A percentile compares a stretch with the other conserved stretches of the same genome.
Conservation (phyloP, 75 land plant species). For the Azolla pinnata region DNA sequence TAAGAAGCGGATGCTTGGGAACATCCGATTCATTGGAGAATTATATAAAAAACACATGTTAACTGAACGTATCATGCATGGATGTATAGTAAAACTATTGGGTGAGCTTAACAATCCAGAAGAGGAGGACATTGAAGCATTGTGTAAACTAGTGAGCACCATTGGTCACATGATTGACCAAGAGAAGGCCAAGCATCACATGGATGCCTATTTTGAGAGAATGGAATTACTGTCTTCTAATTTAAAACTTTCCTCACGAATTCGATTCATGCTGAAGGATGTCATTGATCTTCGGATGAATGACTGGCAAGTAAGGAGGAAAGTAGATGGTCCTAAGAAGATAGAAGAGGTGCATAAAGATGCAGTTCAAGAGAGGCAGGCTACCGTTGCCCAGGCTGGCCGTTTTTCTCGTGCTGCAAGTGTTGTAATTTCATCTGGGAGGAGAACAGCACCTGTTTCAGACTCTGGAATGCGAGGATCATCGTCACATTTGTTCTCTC, state of each 20-base stretch:
- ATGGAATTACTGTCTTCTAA: constrained; percentile 52
- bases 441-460: constrained; percentile 34
- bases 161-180: constrained; percentile 90
- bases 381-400: constrained; percentile 35
- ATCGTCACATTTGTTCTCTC: constrained; percentile 24
- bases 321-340: constrained; percentile 94
- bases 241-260: constrained; percentile 61
- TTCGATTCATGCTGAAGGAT: constrained; percentile 82
- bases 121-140: constrained; percentile 88
- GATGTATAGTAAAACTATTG: constrained; percentile 73
- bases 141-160: constrained; percentile 94
- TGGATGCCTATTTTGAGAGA: constrained; percentile 70
- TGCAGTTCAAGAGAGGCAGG: constrained; percentile 59
- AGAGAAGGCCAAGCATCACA: constrained; percentile 62
- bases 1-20: constrained; percentile 86
- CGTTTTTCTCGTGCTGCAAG: constrained; percentile 50
- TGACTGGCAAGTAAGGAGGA: constrained; percentile 86
- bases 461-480: constrained; percentile 61
- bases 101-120: constrained; percentile 69
- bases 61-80: constrained; percentile 95
- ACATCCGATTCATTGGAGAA: constrained; percentile 88
- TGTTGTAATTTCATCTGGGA: constrained; percentile 29
- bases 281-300: constrained; percentile 78
- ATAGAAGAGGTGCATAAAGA: constrained; percentile 94
- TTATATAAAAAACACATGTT: constrained; percentile 89